Percentiles rank a stretch among this genome's conserved stretches.
These are phyloP conservation scores for Fusarium sp. DNA, from an alignment of 2,329 filamentous ascomycete genomes.

Conservation along the genomic window DNA sequence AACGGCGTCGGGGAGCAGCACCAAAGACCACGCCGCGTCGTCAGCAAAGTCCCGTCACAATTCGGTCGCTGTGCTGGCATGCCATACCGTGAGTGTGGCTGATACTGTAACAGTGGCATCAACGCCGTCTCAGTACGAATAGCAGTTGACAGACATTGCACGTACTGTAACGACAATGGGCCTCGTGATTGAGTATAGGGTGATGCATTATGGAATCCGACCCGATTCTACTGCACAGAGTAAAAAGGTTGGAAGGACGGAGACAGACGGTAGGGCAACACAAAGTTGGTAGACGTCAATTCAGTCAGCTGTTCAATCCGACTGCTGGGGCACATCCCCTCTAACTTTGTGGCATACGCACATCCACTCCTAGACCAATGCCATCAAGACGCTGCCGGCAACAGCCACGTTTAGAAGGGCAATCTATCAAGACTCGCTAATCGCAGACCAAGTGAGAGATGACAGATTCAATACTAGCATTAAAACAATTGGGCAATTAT, in stretches of 20 bases:
- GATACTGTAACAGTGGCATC: conserved; percentile 16
- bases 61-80: conserved; percentile 5
- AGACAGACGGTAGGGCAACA: conserved; percentile 9
- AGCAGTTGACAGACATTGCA: not conserved
- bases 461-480: not conserved
- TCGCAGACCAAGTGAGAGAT: not conserved
- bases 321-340: not conserved
- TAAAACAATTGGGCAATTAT: not conserved
- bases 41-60: conserved; percentile 6
- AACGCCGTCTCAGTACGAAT: not conserved
- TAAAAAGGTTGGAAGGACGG: conserved; percentile 9
- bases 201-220: conserved; percentile 10
- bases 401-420: not conserved
- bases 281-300: conserved; percentile 1
- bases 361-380: not conserved
- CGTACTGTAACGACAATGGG: not conserved
- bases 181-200: conserved; percentile 24
- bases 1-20: conserved; percentile 26
- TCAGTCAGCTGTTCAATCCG: conserved; percentile 16
- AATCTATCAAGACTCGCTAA: not conserved
- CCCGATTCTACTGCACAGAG: not conserved
- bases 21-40: conserved; percentile 28
- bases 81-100: conserved; percentile 22
- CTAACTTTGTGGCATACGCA: not conserved
- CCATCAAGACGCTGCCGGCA: not conserved